A percentile compares a stretch with the other conserved stretches of the same genome.
phyloP scores from a whole-genome alignment of 306 rosid species.

The Aeschynomene evenia region DNA sequence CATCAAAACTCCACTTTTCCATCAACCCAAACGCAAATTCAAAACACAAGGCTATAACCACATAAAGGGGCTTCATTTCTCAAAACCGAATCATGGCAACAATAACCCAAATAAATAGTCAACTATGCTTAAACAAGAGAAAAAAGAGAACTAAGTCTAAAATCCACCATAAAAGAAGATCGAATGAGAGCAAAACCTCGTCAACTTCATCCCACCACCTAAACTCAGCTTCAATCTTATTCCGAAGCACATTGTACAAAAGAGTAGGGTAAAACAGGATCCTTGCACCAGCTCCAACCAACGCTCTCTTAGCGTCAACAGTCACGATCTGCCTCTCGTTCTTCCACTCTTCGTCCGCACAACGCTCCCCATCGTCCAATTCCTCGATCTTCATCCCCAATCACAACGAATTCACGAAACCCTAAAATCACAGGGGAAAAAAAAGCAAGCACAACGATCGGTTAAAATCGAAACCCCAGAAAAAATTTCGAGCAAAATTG shows the following conservation, averaged over 20 bases:
- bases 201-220: constrained; percentile 99
- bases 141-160: background rate
- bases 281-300: constrained; percentile 97
- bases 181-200: constrained; percentile 51
- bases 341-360: constrained; percentile 32
- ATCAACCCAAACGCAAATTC: background rate
- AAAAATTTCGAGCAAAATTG: background rate
- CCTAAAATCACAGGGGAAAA: constrained; percentile 22
- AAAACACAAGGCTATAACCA: background rate
- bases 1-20: background rate
- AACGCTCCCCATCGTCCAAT: constrained; percentile 61
- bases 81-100: background rate
- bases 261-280: constrained; percentile 95
- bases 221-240: constrained; percentile 89
- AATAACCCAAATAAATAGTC: background rate
- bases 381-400: constrained; percentile 84
- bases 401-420: background rate
- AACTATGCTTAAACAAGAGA: background rate
- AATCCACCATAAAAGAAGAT: background rate
- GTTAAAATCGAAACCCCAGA: background rate
- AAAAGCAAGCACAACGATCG: background rate
- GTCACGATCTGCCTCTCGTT: constrained; percentile 58
- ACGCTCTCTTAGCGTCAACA: constrained; percentile 83
- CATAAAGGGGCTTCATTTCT: background rate
- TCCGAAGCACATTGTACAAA: constrained; percentile 93